These are phyloP conservation scores for Tolypocladium ophioglossoides DNA, from an alignment of 2,329 filamentous ascomycete genomes.

Conservation along the genomic window DNA sequence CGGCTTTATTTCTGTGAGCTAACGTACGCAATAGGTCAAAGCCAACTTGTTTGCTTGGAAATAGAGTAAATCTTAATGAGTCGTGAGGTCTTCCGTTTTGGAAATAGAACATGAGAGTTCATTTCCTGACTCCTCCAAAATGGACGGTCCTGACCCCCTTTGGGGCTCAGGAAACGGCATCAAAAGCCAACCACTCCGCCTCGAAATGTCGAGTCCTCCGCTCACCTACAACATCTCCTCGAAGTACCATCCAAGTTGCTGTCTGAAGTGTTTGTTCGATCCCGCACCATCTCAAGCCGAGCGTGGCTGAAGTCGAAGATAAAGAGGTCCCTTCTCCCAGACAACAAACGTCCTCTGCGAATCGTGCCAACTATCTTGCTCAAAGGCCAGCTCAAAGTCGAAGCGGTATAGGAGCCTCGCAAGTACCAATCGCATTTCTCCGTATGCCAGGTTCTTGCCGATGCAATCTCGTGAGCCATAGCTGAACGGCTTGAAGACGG, in stretches of 20 bases:
- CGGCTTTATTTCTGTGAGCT: too few species aligned
- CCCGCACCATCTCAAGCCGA: neutral
- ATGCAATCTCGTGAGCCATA: constrained; percentile 29
- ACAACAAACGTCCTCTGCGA: neutral
- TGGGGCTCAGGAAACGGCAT: too few species aligned
- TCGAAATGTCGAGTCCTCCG: too few species aligned
- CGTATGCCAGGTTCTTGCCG: constrained; percentile 30
- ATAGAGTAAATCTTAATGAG: too few species aligned
- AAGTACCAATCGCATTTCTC: constrained; percentile 36
- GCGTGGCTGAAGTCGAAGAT: neutral
- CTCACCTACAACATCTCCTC: neutral
- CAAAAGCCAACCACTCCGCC: too few species aligned
- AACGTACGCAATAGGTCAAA: too few species aligned
- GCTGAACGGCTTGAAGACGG: constrained; percentile 26
- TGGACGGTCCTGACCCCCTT: too few species aligned
- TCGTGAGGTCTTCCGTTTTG: too few species aligned
- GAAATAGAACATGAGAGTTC: too few species aligned
- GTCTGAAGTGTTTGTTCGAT: neutral
- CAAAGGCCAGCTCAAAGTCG: constrained; percentile 21
- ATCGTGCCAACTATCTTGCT: neutral
- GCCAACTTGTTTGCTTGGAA: too few species aligned
- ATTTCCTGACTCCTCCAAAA: too few species aligned
- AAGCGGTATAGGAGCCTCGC: constrained; percentile 34
- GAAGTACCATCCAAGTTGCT: neutral
- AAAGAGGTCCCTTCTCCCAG: constrained; percentile 2